Base-by-base conservation (phyloP, 2,329 filamentous ascomycete genomes). In the Scedosporium dehoogii region DNA sequence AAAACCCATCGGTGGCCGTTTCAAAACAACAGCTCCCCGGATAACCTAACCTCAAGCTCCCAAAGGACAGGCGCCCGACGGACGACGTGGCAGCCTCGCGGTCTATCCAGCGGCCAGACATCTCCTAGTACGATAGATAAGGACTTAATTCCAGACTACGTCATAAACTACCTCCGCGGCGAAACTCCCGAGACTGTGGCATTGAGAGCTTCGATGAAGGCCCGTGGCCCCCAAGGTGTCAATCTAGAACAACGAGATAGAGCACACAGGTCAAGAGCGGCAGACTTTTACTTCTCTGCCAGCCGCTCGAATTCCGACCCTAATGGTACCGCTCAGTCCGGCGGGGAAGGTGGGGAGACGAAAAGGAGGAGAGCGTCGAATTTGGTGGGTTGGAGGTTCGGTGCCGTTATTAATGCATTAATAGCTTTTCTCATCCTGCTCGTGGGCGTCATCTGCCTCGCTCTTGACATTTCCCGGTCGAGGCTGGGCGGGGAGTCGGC, bases 181-280 rank as follows among this genome's bases (percentile, higher is more conserved):
- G 81, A 83, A 70, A 83, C 81, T 1, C 80, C 81, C 14, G 80
- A 83, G 69, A 77, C 75, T 33, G 67, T 83, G 21, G 80, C 80
- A 5, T 72, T 73, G 62, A 77, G 78, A 66, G 76, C 76, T 64
- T 73, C 74, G 63, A 73, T 72, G 66, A 69, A 66, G 38, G 65
- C 51, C 16, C 61, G 29, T 9, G 61, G 61, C 10, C 41, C 48
- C 9, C 14, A 46, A 18, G 55, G 42, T 21, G 61, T 65, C 10
- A 38, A 61, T 21, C 7, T 56, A 7, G 25, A 44, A n/a, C 6
- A 38, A 38, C 41, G 60, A 2, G 60, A 64, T 5, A 59, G 59
- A 7, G 62, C 63, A 2, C 59, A 74, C 64, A 53, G 69, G 58
- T 77, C 75, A 18, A 68, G 72, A 33, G 71, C 72, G 33, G 72